Conservation (phyloP, 1,139 yeast species). For the Protomyces macrosporus region DNA sequence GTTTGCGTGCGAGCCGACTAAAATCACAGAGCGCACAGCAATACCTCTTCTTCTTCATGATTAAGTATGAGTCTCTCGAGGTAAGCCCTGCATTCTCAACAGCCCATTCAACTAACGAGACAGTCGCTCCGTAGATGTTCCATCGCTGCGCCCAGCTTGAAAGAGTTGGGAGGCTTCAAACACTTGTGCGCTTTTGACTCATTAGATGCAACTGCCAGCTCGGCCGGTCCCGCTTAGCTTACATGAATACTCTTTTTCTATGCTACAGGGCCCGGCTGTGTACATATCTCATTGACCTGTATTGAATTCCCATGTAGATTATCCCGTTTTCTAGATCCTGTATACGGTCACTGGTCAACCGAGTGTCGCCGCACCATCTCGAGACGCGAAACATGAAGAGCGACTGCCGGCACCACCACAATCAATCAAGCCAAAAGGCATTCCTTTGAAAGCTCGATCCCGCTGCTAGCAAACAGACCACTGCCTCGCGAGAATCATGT, state of each 20-base stretch:
- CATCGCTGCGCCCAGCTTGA: neutral
- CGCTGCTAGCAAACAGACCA: neutral
- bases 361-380: neutral
- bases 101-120: neutral
- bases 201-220: constrained; percentile 10
- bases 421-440: too few species aligned
- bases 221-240: neutral
- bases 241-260: neutral
- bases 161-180: constrained; percentile 16
- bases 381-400: too few species aligned
- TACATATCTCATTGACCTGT: neutral
- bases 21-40: neutral
- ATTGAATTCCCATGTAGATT: neutral
- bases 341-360: neutral
- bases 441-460: too few species aligned
- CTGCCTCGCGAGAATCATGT: neutral
- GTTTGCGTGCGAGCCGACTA: neutral
- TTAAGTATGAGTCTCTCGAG: constrained; percentile 1
- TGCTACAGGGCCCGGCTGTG: neutral
- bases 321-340: neutral
- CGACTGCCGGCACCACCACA: too few species aligned
- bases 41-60: neutral
- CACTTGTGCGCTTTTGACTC: constrained; percentile 25
- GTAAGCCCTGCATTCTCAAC: neutral
- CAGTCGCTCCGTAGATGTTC: constrained; percentile 2